Conservation (phyloP, 371 early-diverging fungal species). For the Actinomucor elegans region DNA sequence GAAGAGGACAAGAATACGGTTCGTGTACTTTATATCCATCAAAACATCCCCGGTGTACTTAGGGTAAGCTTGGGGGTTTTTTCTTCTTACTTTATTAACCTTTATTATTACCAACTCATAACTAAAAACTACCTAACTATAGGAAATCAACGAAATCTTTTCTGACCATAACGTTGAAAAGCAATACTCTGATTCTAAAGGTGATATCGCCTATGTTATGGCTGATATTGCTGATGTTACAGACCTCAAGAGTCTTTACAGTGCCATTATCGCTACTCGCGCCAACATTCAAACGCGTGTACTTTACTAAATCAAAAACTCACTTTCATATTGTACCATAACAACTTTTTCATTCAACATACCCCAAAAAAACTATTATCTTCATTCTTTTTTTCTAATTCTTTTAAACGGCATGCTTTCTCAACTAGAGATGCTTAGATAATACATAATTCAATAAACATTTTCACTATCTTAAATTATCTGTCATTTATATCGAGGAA, state of each 20-base stretch:
- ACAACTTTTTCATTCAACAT: constrained; percentile 8
- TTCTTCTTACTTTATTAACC: too few species aligned
- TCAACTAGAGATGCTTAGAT: constrained; percentile 7
- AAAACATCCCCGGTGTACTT: constrained; percentile 96
- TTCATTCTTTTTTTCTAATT: neutral
- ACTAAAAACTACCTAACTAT: constrained; percentile 6
- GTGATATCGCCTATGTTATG: constrained; percentile 90
- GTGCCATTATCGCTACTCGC: constrained; percentile 61
- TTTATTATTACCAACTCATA: too few species aligned
- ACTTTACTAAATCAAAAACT: constrained; percentile 56
- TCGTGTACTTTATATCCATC: constrained; percentile 89
- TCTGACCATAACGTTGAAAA: constrained; percentile 95
- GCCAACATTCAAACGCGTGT: constrained; percentile 84
- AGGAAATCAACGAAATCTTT: constrained; percentile 91
- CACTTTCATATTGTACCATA: neutral
- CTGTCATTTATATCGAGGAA: too few species aligned
- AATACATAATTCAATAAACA: neutral
- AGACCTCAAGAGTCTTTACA: constrained; percentile 71
- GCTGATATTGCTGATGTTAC: constrained; percentile 86
- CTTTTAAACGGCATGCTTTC: neutral
- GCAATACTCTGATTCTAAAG: constrained; percentile 94
- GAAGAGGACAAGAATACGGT: constrained; percentile 69
- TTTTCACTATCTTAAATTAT: too few species aligned
- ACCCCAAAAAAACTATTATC: neutral
- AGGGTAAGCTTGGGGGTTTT: constrained; percentile 41